Evolutionary conservation across 1,139 yeast species (phyloP), one percentile per base, ranked within the genome.

Genomic region (Candida labiduridarum): DNA sequence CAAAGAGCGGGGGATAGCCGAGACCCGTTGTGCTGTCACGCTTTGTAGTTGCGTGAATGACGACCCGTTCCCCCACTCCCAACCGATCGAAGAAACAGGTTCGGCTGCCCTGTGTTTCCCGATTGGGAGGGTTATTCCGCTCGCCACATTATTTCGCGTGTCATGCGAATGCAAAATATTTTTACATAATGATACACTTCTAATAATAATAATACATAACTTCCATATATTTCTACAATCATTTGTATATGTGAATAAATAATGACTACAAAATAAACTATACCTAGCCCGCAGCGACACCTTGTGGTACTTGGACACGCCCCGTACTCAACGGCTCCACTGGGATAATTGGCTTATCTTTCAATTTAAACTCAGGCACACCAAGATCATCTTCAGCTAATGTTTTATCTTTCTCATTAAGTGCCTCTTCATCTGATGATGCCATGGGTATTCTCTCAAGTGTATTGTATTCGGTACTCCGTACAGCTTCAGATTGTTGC

Each of bases 341-440:
- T 12, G 44, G 44, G 19, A 41, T 18, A 5, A 30, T 19, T 9
- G 44, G 29, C 8, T 29, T 41, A 30, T 41, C 36, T 12, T 41
- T 41, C 7, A 30, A 18, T 18, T 41, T 41, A 18, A 30, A 41
- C 35, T 41, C 38, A 15, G 29, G 27, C 7, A 11, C 41, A 3
- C 41, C 41, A 25, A 22, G 41, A 12, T 38, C 41, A 10, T 29
- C 44, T 12, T 41, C 44, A 8, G 35, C 27, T 16, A 18, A 12
- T n/a, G 25, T 18, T 15, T 31, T 19, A 3, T 19, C 41, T 22
- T 44, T 35, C 15, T 38, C 46, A 34, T 35, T 44, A 14, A 45
- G 30, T 15, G 12, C 45, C 11, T 29, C 44, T 12, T 34, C 41
- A 9, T 43, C 45, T 14, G 34, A 30, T 9, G 38, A 41, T 12